These are phyloP conservation scores for Erysimum cheiranthoides DNA, from an alignment of 345 rosid genomes.

Conservation along the genomic window DNA sequence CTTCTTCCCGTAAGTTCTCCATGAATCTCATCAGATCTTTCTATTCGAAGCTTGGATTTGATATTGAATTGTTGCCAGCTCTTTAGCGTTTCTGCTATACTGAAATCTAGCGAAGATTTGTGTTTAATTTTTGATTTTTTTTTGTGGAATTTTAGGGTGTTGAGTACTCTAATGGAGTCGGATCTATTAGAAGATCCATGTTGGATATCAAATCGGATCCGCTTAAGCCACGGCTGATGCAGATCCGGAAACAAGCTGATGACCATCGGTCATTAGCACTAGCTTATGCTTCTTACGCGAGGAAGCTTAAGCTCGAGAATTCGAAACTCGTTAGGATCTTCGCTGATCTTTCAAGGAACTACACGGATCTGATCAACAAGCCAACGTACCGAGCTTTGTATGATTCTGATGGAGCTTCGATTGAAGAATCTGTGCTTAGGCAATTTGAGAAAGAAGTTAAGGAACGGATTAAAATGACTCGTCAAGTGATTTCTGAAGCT, in stretches of 20 bases:
- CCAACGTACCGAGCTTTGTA: constrained; percentile 65
- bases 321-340: constrained; percentile 85
- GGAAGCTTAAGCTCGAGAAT: constrained; percentile 95
- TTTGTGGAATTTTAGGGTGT: constrained; percentile 51
- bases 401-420: constrained; percentile 64
- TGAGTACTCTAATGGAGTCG: constrained; percentile 49
- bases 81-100: background rate
- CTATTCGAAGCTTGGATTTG: background rate
- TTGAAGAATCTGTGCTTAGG: constrained; percentile 71
- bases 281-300: constrained; percentile 90
- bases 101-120: constrained; percentile 1
- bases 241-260: constrained; percentile 97
- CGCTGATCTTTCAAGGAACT: constrained; percentile 85
- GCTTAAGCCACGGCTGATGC: constrained; percentile 81
- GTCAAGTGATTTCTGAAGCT: constrained; percentile 86
- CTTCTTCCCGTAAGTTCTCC: constrained; percentile 55
- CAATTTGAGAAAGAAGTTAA: constrained; percentile 97
- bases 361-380: constrained; percentile 79
- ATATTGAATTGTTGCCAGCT: background rate
- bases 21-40: constrained; percentile 16
- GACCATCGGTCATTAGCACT: constrained; percentile 81
- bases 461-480: constrained; percentile 85
- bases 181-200: constrained; percentile 72
- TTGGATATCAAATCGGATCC: constrained; percentile 90
- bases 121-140: constrained; percentile 15